Base-by-base conservation (phyloP, 2,329 filamentous ascomycete species). In the Botrytis tulipae region DNA sequence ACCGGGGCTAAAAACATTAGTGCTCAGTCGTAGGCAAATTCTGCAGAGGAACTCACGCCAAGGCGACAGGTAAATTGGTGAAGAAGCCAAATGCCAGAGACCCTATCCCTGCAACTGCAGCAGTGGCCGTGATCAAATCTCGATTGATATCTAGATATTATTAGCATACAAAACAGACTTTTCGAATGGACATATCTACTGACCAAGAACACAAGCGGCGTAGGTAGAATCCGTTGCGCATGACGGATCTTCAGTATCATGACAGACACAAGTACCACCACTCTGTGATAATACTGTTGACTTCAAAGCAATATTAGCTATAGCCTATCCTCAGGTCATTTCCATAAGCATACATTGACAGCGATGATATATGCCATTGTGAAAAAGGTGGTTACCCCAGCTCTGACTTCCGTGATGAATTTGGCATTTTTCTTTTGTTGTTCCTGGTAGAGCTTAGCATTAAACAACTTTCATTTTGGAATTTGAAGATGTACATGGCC, bases 331-430 rank as follows among this genome's bases (percentile, higher is more conserved):
- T 48, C 7, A 25, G n/a, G 6, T 40, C 4, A 25, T 42, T 6
- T 10, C 5, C 7, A 29, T 18, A 18, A 18, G 78, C 85, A 78
- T 76, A 89, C 88, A 78, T 91, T 91, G 76, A 91, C 90, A 14
- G 91, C 91, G 80, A 96, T 94, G 78, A 96, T 95, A 82, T 95
- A 95, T 22, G 92, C 91, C 93, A 94, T 94, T 4, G 91, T 92
- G 72, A 91, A 90, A 80, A 93, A 93, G 3, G 93, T 96, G 2
- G 93, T 94, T 71, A 95, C 81, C 1, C 93, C 93, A 44, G 93
- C 93, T 42, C 93, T 90, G 73, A 96, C 84, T 82, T 96, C 93
- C 35, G 89, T 92, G 76, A 93, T 90, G 82, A 95, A 94, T 74
- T 87, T 90, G 51, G 92, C 87, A 54, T 89, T 89, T 74, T 87